Evolutionary conservation across 208 protist genomes (phyloP).

Genomic region (Endotrypanum monterogeii): DNA sequence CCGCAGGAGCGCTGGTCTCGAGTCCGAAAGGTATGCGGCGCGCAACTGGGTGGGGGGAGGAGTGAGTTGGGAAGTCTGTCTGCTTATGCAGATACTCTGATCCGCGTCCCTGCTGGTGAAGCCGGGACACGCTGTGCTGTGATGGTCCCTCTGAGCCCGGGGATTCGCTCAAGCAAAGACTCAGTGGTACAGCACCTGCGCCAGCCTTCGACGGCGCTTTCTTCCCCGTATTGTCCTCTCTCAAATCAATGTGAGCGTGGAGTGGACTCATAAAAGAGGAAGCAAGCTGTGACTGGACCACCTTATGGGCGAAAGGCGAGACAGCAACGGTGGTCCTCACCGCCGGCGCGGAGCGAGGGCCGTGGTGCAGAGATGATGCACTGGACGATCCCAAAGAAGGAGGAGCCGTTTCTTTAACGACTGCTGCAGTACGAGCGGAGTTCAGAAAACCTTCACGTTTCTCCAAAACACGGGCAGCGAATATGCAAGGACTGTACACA

Average conservation of each 20-base stretch:
- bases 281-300: neutral
- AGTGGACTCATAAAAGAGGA: conserved; percentile 4
- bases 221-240: neutral
- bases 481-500: conserved; percentile 13
- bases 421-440: neutral
- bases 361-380: neutral
- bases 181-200: conserved; percentile 12
- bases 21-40: conserved; percentile 22
- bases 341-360: conserved; percentile 16
- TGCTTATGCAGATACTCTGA: neutral
- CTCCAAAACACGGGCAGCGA: conserved; percentile 9
- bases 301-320: neutral
- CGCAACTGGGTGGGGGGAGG: conserved; percentile 2
- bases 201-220: neutral
- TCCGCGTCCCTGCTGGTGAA: neutral
- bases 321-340: conserved; percentile 12
- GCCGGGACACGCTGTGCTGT: neutral
- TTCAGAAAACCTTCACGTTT: conserved; percentile 9
- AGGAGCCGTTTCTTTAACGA: neutral
- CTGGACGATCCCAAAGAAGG: neutral
- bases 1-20: neutral
- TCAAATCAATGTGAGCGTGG: neutral
- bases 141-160: neutral
- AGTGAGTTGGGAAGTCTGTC: neutral
- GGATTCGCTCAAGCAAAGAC: conserved; percentile 9